Percentiles rank a stretch among this genome's conserved stretches.
Conservation (phyloP, 108 stramenopile genomes). For the Chaetoceros tenuissimus region DNA sequence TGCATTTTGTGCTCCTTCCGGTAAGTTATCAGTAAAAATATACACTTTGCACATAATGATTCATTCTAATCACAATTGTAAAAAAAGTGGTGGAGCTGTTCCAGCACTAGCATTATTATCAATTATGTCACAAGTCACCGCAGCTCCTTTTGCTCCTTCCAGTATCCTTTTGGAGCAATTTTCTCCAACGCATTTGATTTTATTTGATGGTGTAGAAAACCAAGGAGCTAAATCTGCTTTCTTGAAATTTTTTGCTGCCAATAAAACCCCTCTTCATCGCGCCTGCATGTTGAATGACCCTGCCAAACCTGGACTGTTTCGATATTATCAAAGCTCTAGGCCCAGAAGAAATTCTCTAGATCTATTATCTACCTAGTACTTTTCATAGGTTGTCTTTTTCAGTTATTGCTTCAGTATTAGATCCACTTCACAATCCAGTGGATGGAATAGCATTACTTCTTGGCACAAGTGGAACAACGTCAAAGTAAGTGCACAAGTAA, state of each 20-base stretch:
- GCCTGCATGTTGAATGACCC: background rate
- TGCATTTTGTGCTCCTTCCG: too few relatives aligned
- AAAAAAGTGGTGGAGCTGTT: constrained; percentile 7
- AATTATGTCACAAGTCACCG: constrained; percentile 5
- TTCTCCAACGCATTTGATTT: constrained; percentile 3
- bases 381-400: background rate
- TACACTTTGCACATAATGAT: too few relatives aligned
- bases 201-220: constrained; percentile 9
- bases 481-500: background rate
- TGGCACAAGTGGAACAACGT: background rate
- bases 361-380: too few relatives aligned
- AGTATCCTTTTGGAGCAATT: constrained; percentile 2
- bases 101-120: constrained; percentile 5
- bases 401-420: background rate
- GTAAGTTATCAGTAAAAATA: too few relatives aligned
- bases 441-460: background rate
- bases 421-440: constrained; percentile 8
- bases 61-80: too few relatives aligned
- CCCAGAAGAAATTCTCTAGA: background rate
- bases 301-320: constrained; percentile 8
- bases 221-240: constrained; percentile 5
- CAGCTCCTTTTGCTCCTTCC: constrained; percentile 8
- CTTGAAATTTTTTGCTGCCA: background rate
- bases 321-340: background rate
- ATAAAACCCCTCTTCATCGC: constrained; percentile 3